Conservation (phyloP, 2,329 filamentous ascomycete species). For the Fusarium sp. region DNA sequence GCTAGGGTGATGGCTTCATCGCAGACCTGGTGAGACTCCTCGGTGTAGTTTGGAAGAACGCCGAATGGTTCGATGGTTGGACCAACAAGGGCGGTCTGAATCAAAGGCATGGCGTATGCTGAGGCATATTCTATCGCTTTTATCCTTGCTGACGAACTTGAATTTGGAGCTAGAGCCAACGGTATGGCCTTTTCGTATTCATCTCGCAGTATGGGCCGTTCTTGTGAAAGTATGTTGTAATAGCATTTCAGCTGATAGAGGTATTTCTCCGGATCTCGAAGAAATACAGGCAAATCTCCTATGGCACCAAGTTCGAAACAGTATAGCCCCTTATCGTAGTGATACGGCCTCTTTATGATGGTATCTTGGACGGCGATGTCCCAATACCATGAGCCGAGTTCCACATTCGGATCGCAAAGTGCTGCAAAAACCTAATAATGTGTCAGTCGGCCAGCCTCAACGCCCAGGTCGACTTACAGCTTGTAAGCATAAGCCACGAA, state of each 20-base stretch:
- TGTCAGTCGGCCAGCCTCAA: neutral
- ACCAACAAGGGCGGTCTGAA: constrained; percentile 7
- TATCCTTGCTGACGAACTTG: neutral
- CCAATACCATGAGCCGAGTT: constrained; percentile 33
- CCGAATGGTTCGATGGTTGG: constrained; percentile 15
- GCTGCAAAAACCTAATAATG: constrained; percentile 10
- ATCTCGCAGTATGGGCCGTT: neutral
- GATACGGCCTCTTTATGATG: constrained; percentile 9
- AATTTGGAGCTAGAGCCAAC: neutral
- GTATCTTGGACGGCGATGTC: constrained; percentile 10
- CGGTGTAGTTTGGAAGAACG: neutral
- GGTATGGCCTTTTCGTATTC: neutral
- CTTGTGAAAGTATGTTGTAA: constrained; percentile 14
- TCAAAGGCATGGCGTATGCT: constrained; percentile 8
- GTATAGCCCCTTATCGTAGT: constrained; percentile 16
- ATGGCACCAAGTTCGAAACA: constrained; percentile 19
- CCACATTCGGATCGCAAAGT: constrained; percentile 9
- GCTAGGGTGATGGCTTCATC: constrained; percentile 15
- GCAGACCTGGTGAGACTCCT: neutral
- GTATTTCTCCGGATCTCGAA: constrained; percentile 22
- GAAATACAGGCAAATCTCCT: constrained; percentile 20
- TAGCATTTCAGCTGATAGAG: constrained; percentile 27
- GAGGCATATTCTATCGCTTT: constrained; percentile 13
- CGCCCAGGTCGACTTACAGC: neutral
- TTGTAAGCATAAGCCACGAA: constrained; percentile 22